Base-by-base conservation (phyloP, 805 yeast genomes). In the Lachancea dasiensis region DNA sequence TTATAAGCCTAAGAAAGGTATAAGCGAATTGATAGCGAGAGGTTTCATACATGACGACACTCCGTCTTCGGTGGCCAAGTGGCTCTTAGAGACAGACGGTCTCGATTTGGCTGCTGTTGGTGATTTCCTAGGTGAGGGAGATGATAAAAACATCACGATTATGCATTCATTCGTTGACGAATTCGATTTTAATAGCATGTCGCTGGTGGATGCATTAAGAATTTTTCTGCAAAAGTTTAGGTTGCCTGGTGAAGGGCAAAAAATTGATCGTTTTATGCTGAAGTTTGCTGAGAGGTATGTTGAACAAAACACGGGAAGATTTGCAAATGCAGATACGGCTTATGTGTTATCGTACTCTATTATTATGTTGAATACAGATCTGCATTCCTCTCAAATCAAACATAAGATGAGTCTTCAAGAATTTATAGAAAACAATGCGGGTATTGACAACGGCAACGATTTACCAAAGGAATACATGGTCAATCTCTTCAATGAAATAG, bases 191-290 rank as follows among this genome's bases (percentile, higher is more conserved):
- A 64, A 72, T 4, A 69, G 70, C 23, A 58, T 72, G 47, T 67
- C 77, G 1, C 87, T 92, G 55, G 87, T 89, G 11, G 95, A 81
- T 49, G 94, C 97, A 0, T 67, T 92, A 66, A 74, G 98, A 48
- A 68, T 65, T 11, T 86, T 86, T 53, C 69, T 92, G 42, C 98
- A 94, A 55, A 72, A 77, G 33, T 94, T 92, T 65, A 72, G 98
- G 58, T 71, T 92, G 43, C 98, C 99, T 2, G 99, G 99, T 35
- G 99, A 92, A 64, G 89, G 96, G 4, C 99, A 92, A 64, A 90
- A 92, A 55, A 90, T 92, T 56, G 98, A 92, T 68, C 73, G 99
- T 50, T 86, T 80, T 56, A 86, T 94, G 96, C 74, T 92, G 58
- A 90, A 92, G 55, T 94, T 94, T 67, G 98, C 98, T 4, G 95